These are phyloP conservation scores for Penicillium herquei DNA, from an alignment of 495 filamentous ascomycete genomes.

Conservation along the genomic window DNA sequence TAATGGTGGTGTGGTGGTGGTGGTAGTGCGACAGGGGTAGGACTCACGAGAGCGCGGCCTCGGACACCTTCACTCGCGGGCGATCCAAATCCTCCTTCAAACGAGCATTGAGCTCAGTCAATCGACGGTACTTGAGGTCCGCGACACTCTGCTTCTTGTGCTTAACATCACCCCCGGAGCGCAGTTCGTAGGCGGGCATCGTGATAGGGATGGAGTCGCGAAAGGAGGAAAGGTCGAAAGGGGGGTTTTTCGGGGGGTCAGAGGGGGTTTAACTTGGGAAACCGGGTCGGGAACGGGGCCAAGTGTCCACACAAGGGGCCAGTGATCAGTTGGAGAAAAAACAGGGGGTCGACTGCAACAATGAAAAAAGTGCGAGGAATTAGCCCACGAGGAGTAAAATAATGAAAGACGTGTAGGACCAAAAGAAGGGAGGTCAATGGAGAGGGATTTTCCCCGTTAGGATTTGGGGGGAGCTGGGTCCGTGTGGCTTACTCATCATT, in stretches of 20 bases:
- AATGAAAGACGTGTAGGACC: neutral
- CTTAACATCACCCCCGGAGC: conserved; percentile 66
- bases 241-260: neutral
- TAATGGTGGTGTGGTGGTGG: neutral
- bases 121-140: conserved; percentile 90
- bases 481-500: conserved; percentile 8
- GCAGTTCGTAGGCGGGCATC: conserved; percentile 55
- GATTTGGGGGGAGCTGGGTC: neutral
- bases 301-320: conserved; percentile 6
- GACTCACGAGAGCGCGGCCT: conserved; percentile 87
- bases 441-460: conserved; percentile 29
- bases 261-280: conserved; percentile 3
- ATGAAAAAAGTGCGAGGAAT: neutral
- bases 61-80: conserved; percentile 90
- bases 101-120: conserved; percentile 94
- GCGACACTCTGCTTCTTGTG: conserved; percentile 99
- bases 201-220: conserved; percentile 16
- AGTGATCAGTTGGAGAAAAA: neutral
- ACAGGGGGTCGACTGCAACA: neutral
- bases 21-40: conserved; percentile 5
- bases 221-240: conserved; percentile 3
- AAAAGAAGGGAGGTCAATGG: conserved; percentile 2
- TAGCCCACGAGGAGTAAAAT: neutral
- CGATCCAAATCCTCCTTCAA: conserved; percentile 93
- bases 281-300: neutral